Evolutionary conservation across 495 filamentous ascomycete genomes (phyloP).

Genomic region (Pyrenopolyporus hunteri): DNA sequence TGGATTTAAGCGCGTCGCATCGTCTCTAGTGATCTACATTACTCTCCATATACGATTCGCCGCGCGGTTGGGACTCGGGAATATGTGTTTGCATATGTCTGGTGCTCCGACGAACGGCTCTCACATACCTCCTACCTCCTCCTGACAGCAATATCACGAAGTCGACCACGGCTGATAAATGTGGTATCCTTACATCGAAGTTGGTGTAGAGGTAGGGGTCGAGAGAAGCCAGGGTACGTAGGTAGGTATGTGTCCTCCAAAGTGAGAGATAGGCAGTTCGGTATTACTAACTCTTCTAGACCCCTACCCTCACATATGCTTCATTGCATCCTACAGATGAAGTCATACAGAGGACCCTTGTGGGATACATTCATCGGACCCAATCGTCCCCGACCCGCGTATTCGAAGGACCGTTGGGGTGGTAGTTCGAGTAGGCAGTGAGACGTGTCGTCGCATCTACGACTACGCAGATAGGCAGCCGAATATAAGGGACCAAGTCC

Average conservation of each 20-base stretch:
- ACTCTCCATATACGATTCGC: background rate
- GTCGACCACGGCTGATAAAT: conserved; percentile 21
- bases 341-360: background rate
- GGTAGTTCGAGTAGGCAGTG: background rate
- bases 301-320: background rate
- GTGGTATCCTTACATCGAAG: background rate
- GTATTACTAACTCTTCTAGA: background rate
- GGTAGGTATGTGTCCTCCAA: too few relatives aligned
- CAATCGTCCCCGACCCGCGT: background rate
- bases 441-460: background rate
- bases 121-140: background rate
- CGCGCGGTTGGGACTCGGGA: background rate
- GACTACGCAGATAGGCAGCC: background rate
- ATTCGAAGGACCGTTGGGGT: background rate
- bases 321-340: background rate
- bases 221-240: background rate
- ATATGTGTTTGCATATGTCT: too few relatives aligned
- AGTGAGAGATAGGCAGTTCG: conserved; percentile 4
- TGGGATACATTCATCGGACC: background rate
- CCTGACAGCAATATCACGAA: background rate
- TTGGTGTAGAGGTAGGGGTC: background rate
- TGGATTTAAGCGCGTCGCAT: too few relatives aligned
- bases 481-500: background rate
- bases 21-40: conserved; percentile 14
- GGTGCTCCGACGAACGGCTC: background rate